Percentiles rank a stretch among this genome's conserved stretches.
These are phyloP conservation scores for Urochloa ruziziensis DNA, from an alignment of 176 grass and related monocot genomes.

Conservation along the genomic window DNA sequence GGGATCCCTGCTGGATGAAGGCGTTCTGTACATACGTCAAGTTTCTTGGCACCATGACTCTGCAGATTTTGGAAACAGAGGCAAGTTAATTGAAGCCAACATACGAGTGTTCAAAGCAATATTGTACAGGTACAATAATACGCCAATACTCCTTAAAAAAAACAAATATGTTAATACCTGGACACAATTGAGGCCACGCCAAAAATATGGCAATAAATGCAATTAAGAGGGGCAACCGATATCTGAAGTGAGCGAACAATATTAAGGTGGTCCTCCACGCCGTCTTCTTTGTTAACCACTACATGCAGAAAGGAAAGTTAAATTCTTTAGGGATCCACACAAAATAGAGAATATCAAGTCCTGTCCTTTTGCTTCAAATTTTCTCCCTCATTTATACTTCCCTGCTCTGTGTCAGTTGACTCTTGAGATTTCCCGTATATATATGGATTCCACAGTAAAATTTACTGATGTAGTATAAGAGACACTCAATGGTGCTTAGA, in stretches of 20 bases:
- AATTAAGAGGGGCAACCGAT: background rate
- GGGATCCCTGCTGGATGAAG: background rate
- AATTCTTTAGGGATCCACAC: background rate
- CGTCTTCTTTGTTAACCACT: background rate
- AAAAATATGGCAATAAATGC: background rate
- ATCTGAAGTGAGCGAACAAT: background rate
- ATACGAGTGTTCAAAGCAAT: background rate
- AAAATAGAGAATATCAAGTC: background rate
- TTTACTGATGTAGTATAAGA: background rate
- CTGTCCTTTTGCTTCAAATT: background rate
- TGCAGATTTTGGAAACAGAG: background rate
- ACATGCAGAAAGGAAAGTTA: background rate
- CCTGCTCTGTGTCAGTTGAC: background rate
- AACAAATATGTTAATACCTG: background rate
- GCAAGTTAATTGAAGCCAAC: background rate
- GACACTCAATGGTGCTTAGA: background rate
- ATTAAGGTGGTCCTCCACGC: background rate
- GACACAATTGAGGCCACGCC: background rate
- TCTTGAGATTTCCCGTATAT: background rate
- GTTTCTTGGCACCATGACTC: background rate
- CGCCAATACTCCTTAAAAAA: background rate
- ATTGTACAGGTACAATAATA: background rate
- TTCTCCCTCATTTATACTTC: background rate
- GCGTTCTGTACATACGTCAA: background rate
- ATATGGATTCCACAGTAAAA: background rate